Base-by-base conservation (phyloP, 2,329 filamentous ascomycete genomes). In the Dothideomycetes sp. region DNA sequence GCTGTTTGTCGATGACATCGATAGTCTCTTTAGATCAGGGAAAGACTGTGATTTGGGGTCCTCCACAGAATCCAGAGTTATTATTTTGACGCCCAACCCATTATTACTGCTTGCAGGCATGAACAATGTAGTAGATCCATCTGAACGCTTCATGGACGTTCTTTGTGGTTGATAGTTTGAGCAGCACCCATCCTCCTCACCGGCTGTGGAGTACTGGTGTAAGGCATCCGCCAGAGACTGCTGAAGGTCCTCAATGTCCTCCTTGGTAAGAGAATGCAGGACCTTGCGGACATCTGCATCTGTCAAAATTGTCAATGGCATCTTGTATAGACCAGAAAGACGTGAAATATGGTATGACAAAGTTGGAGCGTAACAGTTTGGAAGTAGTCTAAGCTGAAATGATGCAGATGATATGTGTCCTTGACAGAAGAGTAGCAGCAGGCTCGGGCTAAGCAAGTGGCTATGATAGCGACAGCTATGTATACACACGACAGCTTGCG, bases 101-200 rank as follows among this genome's bases (percentile, higher is more conserved):
- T 68, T 66, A 19, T 72, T 69, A 11, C 72, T 75, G 30, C 68
- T 76, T 10, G 76, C 76, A 2, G 79, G 79, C 75, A 81, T 79
- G 58, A 81, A 79, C 8, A 82, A 61, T 3, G 75, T 80, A 2
- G 72, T 76, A 22, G 70, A 68, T 3, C 77, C 77, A 65, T 77
- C 70, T 37, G 69, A 70, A 10, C 73, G 70, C 38, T 72, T 73
- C 38, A 82, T 68, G 2, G 70, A 64, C 2, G 75, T 79, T 31
- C 77, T 66, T 41, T 72, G 68, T 1, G 77, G 77, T 45, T 83
- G 79, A 45, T 74, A 78, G 8, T 67, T 65, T 2, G 73, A 70
- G 39, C 69, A 72, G 48, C 73, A 79, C 27, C 70, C 70, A 48
- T 68, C 67, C 3, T 54, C 58, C 40, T 79, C 75, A 17, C 68